Base-by-base conservation (phyloP, 352 stramenopile species). In the Pythium chondricola region DNA sequence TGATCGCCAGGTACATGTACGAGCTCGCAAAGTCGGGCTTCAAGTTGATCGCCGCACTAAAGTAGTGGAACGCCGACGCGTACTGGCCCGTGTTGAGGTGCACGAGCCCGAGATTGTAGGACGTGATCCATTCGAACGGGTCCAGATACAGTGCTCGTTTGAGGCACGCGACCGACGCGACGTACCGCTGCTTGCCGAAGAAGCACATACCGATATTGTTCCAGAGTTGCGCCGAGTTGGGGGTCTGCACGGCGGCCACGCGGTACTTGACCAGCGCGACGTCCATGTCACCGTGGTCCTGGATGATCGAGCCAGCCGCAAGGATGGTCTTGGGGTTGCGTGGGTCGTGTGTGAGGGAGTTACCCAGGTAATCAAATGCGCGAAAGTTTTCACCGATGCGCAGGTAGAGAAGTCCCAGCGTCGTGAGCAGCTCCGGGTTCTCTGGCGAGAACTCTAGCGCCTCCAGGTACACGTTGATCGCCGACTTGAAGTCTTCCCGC, bases 181-280 rank as follows among this genome's bases (percentile, higher is more conserved):
- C 83, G 55, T 72, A 90, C 8, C 74, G 79, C 58, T 92, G 77
- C 64, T 97, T 97, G 26, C 87, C 87, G 57, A 97, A 97, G 57
- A 98, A 97, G 56, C 89, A 97, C 92, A 98, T 97, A 42, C 88
- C 90, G 36, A 98, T 84, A 61, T 97, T 97, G 71, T 98, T 97
- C 90, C 90, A 98, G 13, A 98, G 68, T 61, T 97, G 85, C 2
- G 92, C 81, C 48, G 80, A 95, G 66, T 97, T 94, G 14, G 92
- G 88, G 16, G 82, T 97, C 58, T 95, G 82, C 21, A 89, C 83
- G 3, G 89, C 89, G 14, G 88, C 90, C 7, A 97, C 83, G 31
- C 90, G 85, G 52, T 98, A 98, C 70, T 98, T 98, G 41, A 96
- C 82, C 16, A 98, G 76, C 32, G 88, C 90, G 31, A 97, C 90